Base-by-base conservation (phyloP, 2,329 filamentous ascomycete genomes). In the Huntiella moniliformis region DNA sequence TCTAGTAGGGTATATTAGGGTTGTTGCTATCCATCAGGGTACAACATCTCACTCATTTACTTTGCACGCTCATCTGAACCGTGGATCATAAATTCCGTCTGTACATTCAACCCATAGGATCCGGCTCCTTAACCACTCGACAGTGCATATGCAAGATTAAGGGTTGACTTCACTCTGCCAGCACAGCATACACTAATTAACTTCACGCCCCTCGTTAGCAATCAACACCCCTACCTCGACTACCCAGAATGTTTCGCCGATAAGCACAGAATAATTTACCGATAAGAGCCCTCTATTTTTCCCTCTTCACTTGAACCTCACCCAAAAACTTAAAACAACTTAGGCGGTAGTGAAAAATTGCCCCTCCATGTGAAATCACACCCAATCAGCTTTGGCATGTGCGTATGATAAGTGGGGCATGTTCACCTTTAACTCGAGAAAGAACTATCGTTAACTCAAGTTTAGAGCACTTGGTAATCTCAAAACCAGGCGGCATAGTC, bases 381-480 rank as follows among this genome's bases (percentile, higher is more conserved):
- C 5, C 42, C 42, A 44, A 44, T 44, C 42, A 31, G 11, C 7
- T 4, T 28, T 17, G 5, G 10, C 42, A 15, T 31, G 34, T 38
- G 22, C 22, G 22, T 33, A 33, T 36, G 37, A 44, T 13, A 11
- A 28, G 35, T 13, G 35, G 35, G 42, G 42, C 8, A 22, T 13
- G 38, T 11, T 36, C 13, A 36, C 22, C 22, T 37, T 6, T 22
- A 34, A 34, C 15, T 33, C 16, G 13, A 44, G 18, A 34, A 36
- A 34, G 37, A 36, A 38, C 36, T 17, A 6, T 17, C 16, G 38
- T 12, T 13, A 40, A 13, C 8, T 31, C 34, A 16, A 44, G 37
- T 28, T 10, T 28, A 28, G 22, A 28, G 22, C 22, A 28, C 7
- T 28, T 28, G 37, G 86, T 93, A 62, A 16, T 38, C 31, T 22